Evolutionary conservation across 768 basidiomycete species (phyloP), one percentile per base, ranked within the genome.

Genomic region (Mycena floridula): DNA sequence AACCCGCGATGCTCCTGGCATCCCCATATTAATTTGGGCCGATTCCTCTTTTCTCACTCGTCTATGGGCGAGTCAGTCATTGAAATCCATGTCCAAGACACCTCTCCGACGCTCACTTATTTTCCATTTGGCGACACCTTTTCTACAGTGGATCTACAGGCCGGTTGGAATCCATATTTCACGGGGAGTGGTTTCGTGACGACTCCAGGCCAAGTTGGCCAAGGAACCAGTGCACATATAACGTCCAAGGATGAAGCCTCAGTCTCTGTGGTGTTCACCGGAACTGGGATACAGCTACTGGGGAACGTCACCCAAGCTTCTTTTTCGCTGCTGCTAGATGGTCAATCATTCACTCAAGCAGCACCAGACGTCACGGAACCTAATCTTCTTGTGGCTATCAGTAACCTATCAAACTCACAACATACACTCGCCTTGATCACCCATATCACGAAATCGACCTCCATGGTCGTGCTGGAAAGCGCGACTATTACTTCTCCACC

Each of bases 161-260:
- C 66, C 22, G 85, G 85, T 55, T 90, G 88, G 88, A 79, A 79
- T 56, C 76, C 84, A 15, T 76, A 70, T 62, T 86, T 74, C 60
- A 60, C 65, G 2, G 40, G 35, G 32, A 74, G 79, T 11, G 80
- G 78, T 7, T 80, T 74, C 43, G 66, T 71, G 0, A 50, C 57
- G 13, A 45, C 48, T 15, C 55, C 62, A 13, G 77, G 75, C 13
- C 58, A 69, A 42, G 59, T 64, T 32, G 82, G 79, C 12, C 66
- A 62, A 30, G 85, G 85, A 9, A 69, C 68, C 5, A 82, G 76
- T 49, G 67, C 64, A 22, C 86, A 89, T 54, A 65, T 77, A 45
- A 88, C 86, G n/a, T 70, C 74, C 7, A 64, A 57, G 45, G 57
- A 84, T 54, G 76, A 76, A 12, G 81, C 85, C 8, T 68, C 70